Evolutionary conservation across 2,329 filamentous ascomycete genomes (phyloP), one percentile per base, ranked within the genome.

Genomic region (Fusarium ambrosium): DNA sequence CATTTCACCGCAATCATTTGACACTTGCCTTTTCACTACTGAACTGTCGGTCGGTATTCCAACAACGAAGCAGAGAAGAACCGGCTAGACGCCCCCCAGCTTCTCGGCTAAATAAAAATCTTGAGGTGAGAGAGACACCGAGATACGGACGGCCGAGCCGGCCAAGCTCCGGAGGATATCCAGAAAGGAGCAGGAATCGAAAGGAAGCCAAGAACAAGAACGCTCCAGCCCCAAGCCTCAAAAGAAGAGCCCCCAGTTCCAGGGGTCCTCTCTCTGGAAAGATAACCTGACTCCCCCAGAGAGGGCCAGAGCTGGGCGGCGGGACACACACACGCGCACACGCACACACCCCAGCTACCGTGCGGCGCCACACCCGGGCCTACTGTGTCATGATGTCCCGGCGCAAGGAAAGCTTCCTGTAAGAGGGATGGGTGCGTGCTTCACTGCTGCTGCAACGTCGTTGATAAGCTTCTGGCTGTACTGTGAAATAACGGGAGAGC

Each of bases 91-190:
- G 34, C 66, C 63, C 68, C 36, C 71, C 74, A 59, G 59, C 56
- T 64, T 74, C 69, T 74, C 65, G 76, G 76, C 76, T 78, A 78
- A 78, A 78, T 78, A 66, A 48, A 77, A 68, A 58, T 59, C 53
- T 67, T 72, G 61, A 66, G 70, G 65, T 74, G 72, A 68, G 72
- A 55, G 48, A 55, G 48, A 32, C 27, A 66, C 76, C 76, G 74
- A 78, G 72, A 78, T 77, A 78, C 74, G 64, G 63, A 78, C 70
- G 76, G 71, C 76, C 74, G 76, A 75, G 62, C 72, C 69, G 66
- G 72, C 63, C 59, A 76, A 71, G 70, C 68, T 27, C 62, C 65
- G 66, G 64, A 73, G 72, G 55, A 58, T 41, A 39, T 41, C 39
- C 62, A 64, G 56, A 75, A 64, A 64, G 51, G 69, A 71, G 60